These are phyloP conservation scores for Chaetomium fimeti DNA, from an alignment of 495 filamentous ascomycete species.

Conservation along the genomic window DNA sequence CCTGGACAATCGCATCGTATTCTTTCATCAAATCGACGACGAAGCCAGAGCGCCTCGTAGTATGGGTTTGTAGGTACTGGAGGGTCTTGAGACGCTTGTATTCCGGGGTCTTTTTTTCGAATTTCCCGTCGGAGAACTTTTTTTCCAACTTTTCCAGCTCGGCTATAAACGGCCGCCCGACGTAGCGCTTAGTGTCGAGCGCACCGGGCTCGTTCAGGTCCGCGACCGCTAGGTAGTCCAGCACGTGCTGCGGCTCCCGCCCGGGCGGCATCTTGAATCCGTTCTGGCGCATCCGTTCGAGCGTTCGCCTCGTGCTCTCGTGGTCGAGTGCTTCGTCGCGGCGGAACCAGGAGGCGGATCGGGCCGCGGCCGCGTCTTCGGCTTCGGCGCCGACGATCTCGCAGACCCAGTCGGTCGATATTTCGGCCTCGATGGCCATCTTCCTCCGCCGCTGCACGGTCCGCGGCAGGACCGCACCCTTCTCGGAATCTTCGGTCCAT, in stretches of 20 bases:
- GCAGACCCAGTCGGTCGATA: conserved; percentile 49
- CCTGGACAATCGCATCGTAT: conserved; percentile 23
- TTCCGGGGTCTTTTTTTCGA: conserved; percentile 26
- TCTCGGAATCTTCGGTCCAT: conserved; percentile 56
- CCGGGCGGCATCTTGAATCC: conserved; percentile 33
- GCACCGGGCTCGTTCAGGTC: background rate
- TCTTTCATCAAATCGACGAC: conserved; percentile 33
- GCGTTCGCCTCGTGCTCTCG: conserved; percentile 29
- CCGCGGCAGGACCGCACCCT: conserved; percentile 53
- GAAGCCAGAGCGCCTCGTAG: conserved; percentile 20
- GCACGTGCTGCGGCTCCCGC: conserved; percentile 36
- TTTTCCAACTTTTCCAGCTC: conserved; percentile 38
- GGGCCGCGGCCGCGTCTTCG: background rate
- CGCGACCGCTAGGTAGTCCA: conserved; percentile 26
- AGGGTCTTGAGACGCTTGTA: conserved; percentile 25
- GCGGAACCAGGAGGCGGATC: conserved; percentile 14
- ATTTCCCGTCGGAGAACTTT: conserved; percentile 23
- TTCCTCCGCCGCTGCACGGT: conserved; percentile 52
- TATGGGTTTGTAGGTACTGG: conserved; percentile 31
- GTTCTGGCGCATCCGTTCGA: conserved; percentile 37
- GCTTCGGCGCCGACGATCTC: conserved; percentile 43
- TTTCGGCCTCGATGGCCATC: conserved; percentile 54
- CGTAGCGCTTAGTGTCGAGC: background rate
- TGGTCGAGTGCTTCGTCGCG: conserved; percentile 40
- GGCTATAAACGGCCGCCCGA: conserved; percentile 34